Conservation (phyloP, 2,329 filamentous ascomycete species). For the Ophiostoma ulmi region DNA sequence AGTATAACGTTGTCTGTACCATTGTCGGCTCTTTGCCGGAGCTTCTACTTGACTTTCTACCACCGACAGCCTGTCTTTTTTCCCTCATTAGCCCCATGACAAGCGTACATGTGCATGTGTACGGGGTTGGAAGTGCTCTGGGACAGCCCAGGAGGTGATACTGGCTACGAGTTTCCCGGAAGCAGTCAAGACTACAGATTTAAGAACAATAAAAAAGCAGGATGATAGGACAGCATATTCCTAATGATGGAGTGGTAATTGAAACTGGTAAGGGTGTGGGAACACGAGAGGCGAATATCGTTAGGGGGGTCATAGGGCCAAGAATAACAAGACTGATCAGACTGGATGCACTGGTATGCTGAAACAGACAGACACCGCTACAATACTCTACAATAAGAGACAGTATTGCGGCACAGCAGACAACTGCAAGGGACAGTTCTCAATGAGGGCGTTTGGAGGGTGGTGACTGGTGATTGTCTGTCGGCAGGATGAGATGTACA, state of each 20-base stretch:
- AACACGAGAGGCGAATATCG: not conserved
- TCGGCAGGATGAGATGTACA: not conserved
- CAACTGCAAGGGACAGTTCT: not conserved
- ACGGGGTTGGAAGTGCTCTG: not conserved
- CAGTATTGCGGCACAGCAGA: not conserved
- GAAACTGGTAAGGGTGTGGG: not conserved
- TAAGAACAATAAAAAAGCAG: not conserved
- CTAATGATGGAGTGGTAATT: not conserved
- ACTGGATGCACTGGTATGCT: not conserved
- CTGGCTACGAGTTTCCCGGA: not conserved
- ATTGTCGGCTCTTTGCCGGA: conserved; percentile 6
- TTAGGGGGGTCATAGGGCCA: not conserved
- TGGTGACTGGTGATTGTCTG: not conserved
- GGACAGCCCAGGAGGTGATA: not conserved
- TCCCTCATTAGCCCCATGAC: not conserved
- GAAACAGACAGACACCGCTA: not conserved
- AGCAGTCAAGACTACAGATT: not conserved
- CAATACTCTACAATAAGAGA: not conserved
- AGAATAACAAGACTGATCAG: not conserved
- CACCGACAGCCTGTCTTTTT: not conserved
- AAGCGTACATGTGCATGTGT: not conserved
- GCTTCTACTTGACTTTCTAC: not conserved
- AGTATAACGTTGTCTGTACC: not conserved
- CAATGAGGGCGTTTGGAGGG: not conserved
- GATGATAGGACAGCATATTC: not conserved